Percentiles rank a stretch among this genome's conserved stretches.
phyloP scores from a whole-genome alignment of 441 rosid species.

The Syzygium syzygioides region DNA sequence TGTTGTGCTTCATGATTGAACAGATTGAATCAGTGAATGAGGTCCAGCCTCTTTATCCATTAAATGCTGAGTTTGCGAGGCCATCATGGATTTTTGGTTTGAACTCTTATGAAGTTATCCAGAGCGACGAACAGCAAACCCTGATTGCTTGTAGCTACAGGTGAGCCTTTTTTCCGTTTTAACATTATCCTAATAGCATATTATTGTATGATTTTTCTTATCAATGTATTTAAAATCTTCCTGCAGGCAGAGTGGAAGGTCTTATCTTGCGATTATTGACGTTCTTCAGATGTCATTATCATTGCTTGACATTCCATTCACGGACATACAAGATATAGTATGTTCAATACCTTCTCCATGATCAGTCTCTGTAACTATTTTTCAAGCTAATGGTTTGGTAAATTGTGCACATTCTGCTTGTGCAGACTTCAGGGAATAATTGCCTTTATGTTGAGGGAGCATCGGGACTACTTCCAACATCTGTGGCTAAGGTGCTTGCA shows the following conservation, averaged over 20 bases:
- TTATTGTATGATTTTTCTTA: background rate
- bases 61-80: background rate
- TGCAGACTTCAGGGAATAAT: background rate
- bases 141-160: background rate
- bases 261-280: background rate
- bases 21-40: background rate
- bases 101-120: background rate
- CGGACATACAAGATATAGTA: background rate
- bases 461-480: background rate
- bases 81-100: background rate
- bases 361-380: background rate
- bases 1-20: background rate
- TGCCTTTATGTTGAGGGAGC: background rate
- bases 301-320: conserved; percentile 1
- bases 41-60: background rate
- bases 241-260: background rate
- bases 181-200: background rate
- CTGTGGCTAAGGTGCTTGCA: background rate
- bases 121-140: background rate
- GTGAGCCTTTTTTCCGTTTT: background rate
- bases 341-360: background rate
- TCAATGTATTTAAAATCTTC: background rate
- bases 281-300: background rate
- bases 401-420: background rate
- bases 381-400: background rate